These are phyloP conservation scores for Actinomortierella ambigua DNA, from an alignment of 371 early-diverging fungal species.

Conservation along the genomic window DNA sequence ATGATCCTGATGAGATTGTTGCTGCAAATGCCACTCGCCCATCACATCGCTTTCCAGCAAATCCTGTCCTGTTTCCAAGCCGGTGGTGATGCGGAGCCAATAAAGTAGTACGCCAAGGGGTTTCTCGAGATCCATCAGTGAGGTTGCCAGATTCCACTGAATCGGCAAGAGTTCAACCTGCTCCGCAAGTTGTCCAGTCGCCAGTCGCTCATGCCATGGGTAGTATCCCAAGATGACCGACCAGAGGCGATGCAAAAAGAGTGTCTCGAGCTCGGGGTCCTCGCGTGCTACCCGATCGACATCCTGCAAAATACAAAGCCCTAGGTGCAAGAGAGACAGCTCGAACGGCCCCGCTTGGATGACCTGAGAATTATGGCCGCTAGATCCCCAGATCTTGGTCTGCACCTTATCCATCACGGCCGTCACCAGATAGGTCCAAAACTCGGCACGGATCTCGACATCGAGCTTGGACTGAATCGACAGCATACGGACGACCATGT, in stretches of 20 bases:
- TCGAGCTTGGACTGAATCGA: constrained; percentile 10
- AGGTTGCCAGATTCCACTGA: constrained; percentile 22
- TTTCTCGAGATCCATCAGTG: constrained; percentile 23
- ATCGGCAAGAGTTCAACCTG: constrained; percentile 17
- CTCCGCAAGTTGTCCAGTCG: constrained; percentile 4
- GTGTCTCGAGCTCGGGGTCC: constrained; percentile 21
- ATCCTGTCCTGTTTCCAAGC: constrained; percentile 18
- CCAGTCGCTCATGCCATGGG: constrained; percentile 1
- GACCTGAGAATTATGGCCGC: too few species aligned
- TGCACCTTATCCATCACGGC: constrained; percentile 31
- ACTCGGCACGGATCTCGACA: constrained; percentile 21
- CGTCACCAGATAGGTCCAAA: constrained; percentile 36
- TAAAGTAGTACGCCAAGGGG: constrained; percentile 30
- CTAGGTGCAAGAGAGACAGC: constrained; percentile 17
- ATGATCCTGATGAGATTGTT: background rate
- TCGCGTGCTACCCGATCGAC: constrained; percentile 13
- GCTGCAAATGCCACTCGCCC: too few species aligned
- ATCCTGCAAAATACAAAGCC: constrained; percentile 21
- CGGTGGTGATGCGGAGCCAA: constrained; percentile 40
- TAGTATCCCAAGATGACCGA: constrained; percentile 19
- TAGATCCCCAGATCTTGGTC: too few species aligned
- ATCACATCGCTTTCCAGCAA: too few species aligned
- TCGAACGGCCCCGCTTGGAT: too few species aligned
- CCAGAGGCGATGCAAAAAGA: constrained; percentile 27
- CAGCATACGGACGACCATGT: constrained; percentile 16